Base-by-base conservation (phyloP, 352 stramenopile species). In the Globisporangium cylindrosporum region DNA sequence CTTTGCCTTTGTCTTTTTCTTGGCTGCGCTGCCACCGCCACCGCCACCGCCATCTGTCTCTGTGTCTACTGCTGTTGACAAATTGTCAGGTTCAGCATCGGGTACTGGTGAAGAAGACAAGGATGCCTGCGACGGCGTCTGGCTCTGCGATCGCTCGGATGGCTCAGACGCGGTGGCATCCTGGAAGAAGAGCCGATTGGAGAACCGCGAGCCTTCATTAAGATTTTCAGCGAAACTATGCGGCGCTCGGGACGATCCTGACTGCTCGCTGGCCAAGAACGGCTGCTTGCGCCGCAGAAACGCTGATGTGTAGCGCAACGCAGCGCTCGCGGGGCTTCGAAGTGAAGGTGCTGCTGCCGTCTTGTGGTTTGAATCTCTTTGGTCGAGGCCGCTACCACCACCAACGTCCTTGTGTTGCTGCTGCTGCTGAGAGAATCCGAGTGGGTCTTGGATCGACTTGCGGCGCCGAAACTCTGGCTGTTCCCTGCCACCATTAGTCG, bases 221-320 rank as follows among this genome's bases (percentile, higher is more conserved):
- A 15, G 27, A 3, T 25, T 4, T 9, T 8, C 61, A 29, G 34
- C 3, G 2, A 53, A 38, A 29, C 46, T n/a, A 14, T 4, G 9
- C 9, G 32, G 18, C 8, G 14, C 25, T 15, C 34, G 54, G 24
- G 59, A 24, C 18, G 8, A 6, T 43, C 15, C 41, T 57, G 59
- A 25, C 29, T 41, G 36, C 6, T 61, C 49, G 20, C 10, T 24
- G 36, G 18, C n/a, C n/a, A 71, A n/a, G 53, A 54, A 71, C n/a
- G 59, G 59, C 20, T 71, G 66, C 59, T 71, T 71, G 66, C 59
- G 66, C 20, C 59, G 59, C 10, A 71, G 51, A 22, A 67, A 71
- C 7, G 66, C 66, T 0, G 66, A 71, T 27, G 59, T 63, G 73
- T 62, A 7, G 60, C 20, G 5, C 51, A 64, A 18, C 53, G 65